Percentiles rank a stretch among this genome's conserved stretches.
phyloP scores from a whole-genome alignment of 1,139 yeast genomes.

The Sugiyamaella pinicola region DNA sequence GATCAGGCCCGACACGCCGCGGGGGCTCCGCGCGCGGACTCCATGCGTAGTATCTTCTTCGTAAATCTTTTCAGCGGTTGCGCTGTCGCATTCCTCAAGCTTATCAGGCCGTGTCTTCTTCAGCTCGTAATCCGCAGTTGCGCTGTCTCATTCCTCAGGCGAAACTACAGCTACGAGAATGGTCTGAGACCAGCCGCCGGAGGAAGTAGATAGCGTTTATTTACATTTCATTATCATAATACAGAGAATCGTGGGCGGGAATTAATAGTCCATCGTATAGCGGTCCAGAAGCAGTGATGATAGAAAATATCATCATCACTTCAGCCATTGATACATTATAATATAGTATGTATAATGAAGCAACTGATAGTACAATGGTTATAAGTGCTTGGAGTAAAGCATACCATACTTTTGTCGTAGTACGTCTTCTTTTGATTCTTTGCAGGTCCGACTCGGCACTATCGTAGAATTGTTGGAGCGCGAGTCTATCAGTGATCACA shows the following conservation, averaged over 20 bases:
- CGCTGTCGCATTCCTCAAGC: too few species aligned
- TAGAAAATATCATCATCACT: slow-evolving; percentile 7
- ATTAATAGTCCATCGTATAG: slow-evolving; percentile 1
- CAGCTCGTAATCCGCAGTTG: too few species aligned
- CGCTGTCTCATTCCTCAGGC: too few species aligned
- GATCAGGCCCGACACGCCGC: not conserved
- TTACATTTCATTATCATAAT: not conserved
- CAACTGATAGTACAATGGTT: not conserved
- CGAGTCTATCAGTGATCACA: slow-evolving; percentile 1
- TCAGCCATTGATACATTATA: slow-evolving; percentile 15
- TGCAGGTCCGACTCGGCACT: slow-evolving; percentile 16
- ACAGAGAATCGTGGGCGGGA: not conserved
- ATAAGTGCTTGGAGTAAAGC: not conserved
- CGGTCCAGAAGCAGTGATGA: not conserved
- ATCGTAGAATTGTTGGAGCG: slow-evolving; percentile 17
- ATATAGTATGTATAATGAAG: not conserved
- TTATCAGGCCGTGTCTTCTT: too few species aligned
- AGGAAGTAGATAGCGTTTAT: too few species aligned
- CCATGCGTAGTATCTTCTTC: too few species aligned
- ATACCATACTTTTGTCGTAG: slow-evolving; percentile 1
- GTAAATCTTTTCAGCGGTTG: too few species aligned
- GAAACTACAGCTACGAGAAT: too few species aligned
- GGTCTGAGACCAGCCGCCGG: not conserved
- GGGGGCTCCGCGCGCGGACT: not conserved
- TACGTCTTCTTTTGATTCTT: slow-evolving; percentile 3